Percentiles rank a stretch among this genome's conserved stretches.
These are phyloP conservation scores for Metschnikowia continentalis DNA, from an alignment of 805 yeast species.

Conservation along the genomic window DNA sequence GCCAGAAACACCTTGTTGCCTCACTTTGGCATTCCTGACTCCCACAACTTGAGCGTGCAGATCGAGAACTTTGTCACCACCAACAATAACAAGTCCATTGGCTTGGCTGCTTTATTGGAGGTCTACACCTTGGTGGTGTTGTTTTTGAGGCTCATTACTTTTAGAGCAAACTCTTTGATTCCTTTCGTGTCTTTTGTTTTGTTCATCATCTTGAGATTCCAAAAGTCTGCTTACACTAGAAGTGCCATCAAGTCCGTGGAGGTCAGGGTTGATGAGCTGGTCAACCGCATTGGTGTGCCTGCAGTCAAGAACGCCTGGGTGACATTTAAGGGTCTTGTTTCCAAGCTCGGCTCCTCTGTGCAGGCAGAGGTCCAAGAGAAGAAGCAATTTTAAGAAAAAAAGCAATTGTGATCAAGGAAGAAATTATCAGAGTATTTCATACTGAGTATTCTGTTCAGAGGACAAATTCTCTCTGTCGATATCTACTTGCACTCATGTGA, in stretches of 20 bases:
- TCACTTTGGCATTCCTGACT: conserved; percentile 37
- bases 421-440: too few relatives aligned
- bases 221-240: conserved; percentile 70
- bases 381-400: conserved; percentile 5
- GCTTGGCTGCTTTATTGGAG: conserved; percentile 38
- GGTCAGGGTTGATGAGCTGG: conserved; percentile 39
- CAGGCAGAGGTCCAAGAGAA: conserved; percentile 37
- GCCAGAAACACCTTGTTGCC: conserved; percentile 65
- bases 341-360: conserved; percentile 27
- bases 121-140: conserved; percentile 43
- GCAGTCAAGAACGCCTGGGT: conserved; percentile 37
- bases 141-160: conserved; percentile 50
- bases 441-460: not conserved
- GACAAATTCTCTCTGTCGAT: not conserved
- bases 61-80: conserved; percentile 31
- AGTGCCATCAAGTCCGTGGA: conserved; percentile 65
- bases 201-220: conserved; percentile 75
- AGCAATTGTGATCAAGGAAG: too few relatives aligned
- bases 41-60: conserved; percentile 35
- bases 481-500: not conserved
- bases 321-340: conserved; percentile 28
- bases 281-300: conserved; percentile 27
- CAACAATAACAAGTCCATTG: conserved; percentile 36
- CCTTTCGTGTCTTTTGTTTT: conserved; percentile 49
- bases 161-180: conserved; percentile 59